phyloP scores from a whole-genome alignment of 176 grass and related monocot species.

The Typha latifolia region DNA sequence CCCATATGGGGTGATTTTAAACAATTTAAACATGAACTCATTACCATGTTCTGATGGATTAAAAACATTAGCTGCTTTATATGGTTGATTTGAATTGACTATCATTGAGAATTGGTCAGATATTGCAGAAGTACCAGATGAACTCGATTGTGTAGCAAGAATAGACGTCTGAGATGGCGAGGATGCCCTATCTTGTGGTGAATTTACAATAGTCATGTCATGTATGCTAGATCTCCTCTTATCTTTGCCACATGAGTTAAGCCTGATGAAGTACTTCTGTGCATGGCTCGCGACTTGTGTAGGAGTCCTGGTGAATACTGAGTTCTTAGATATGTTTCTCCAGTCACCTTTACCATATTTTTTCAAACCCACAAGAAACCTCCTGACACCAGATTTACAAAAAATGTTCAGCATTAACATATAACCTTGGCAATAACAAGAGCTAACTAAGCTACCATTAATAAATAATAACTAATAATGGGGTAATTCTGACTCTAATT shows the following conservation, averaged over 20 bases:
- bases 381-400: conserved; percentile 34
- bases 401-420: not conserved
- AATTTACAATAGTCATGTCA: conserved; percentile 64
- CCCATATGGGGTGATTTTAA: conserved; percentile 9
- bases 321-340: conserved; percentile 82
- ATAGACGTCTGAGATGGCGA: conserved; percentile 42
- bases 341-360: conserved; percentile 84
- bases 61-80: conserved; percentile 5
- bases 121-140: conserved; percentile 1
- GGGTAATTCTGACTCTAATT: no score
- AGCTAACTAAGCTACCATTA: no score
- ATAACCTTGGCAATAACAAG: no score
- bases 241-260: conserved; percentile 64
- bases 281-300: conserved; percentile 92
- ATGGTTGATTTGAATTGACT: conserved; percentile 8
- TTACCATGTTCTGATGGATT: conserved; percentile 18
- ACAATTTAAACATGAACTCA: not conserved
- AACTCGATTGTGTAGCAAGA: conserved; percentile 32
- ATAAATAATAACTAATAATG: no score
- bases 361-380: conserved; percentile 68
- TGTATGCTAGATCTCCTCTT: conserved; percentile 91
- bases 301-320: conserved; percentile 61
- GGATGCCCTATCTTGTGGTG: conserved; percentile 36
- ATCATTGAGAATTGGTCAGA: conserved; percentile 15
- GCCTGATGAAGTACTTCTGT: conserved; percentile 92